Conservation (phyloP, 305 asterid genomes). For the Andrographis paniculata region DNA sequence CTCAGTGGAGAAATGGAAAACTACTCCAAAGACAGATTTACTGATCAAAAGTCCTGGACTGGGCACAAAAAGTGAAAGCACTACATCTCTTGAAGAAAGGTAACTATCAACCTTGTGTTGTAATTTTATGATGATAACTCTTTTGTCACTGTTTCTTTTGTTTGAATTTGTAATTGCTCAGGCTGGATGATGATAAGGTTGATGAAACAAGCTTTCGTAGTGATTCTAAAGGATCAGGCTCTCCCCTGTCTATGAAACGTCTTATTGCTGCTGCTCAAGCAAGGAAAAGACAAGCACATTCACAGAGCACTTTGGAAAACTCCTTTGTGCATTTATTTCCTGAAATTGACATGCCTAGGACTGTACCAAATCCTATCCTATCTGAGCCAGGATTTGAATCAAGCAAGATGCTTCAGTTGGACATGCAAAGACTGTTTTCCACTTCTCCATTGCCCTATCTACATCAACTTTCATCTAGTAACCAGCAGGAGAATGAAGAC, state of each 20-base stretch:
- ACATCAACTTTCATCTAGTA: slow-evolving; percentile 34
- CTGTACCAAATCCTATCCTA: slow-evolving; percentile 38
- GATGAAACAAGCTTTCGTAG: slow-evolving; percentile 25
- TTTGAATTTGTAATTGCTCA: slow-evolving; percentile 29
- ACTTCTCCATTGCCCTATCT: slow-evolving; percentile 42
- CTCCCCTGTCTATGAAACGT: slow-evolving; percentile 54
- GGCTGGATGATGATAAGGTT: slow-evolving; percentile 43
- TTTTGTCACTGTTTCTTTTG: slow-evolving; percentile 24
- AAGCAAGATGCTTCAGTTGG: slow-evolving; percentile 34
- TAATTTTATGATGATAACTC: slow-evolving; percentile 6
- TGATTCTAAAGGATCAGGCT: slow-evolving; percentile 44
- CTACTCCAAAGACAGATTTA: slow-evolving; percentile 38
- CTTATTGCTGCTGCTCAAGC: slow-evolving; percentile 94
- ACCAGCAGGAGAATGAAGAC: slow-evolving; percentile 58
- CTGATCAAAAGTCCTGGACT: slow-evolving; percentile 28
- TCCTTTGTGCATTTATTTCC: slow-evolving; percentile 27
- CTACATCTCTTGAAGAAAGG: slow-evolving; percentile 50
- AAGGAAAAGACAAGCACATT: slow-evolving; percentile 59
- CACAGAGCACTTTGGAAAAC: slow-evolving; percentile 37
- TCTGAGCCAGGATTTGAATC: slow-evolving; percentile 40
- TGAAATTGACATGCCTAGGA: slow-evolving; percentile 37
- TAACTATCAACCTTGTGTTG: slow-evolving; percentile 18
- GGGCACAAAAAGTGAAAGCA: slow-evolving; percentile 32
- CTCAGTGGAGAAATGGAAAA: slow-evolving; percentile 43
- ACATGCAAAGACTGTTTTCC: slow-evolving; percentile 32